phyloP scores from a whole-genome alignment of 768 basidiomycete genomes.

The Serpula lacrymans region DNA sequence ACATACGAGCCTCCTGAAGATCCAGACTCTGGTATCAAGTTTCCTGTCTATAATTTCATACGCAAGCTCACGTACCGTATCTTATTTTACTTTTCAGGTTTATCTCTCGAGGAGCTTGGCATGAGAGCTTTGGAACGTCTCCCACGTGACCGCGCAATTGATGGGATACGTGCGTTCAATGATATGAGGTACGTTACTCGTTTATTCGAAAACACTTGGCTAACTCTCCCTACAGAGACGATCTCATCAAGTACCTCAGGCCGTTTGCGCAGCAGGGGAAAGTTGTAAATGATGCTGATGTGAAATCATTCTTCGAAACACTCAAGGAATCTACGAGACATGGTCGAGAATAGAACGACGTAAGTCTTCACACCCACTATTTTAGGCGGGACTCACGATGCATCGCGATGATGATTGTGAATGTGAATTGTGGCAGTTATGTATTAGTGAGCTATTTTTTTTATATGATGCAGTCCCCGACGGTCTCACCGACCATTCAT shows the following conservation, averaged over 20 bases:
- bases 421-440: not conserved
- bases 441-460: not conserved
- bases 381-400: not conserved
- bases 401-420: not conserved
- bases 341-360: not conserved
- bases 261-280: slow-evolving; percentile 79
- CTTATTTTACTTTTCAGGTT: slow-evolving; percentile 36
- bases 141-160: slow-evolving; percentile 77
- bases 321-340: slow-evolving; percentile 33
- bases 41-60: not conserved
- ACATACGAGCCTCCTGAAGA: slow-evolving; percentile 85
- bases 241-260: slow-evolving; percentile 65
- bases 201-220: slow-evolving; percentile 3
- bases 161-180: slow-evolving; percentile 83
- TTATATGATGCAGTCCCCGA: not conserved
- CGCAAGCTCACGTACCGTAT: not conserved
- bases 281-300: slow-evolving; percentile 69
- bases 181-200: slow-evolving; percentile 61
- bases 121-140: slow-evolving; percentile 70
- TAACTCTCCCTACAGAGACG: slow-evolving; percentile 46
- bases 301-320: slow-evolving; percentile 62
- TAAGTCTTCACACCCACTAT: not conserved
- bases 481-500: not conserved
- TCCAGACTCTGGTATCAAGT: slow-evolving; percentile 67
- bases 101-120: slow-evolving; percentile 81